Conservation (phyloP, 805 yeast species). For the Limtongia smithiae region DNA sequence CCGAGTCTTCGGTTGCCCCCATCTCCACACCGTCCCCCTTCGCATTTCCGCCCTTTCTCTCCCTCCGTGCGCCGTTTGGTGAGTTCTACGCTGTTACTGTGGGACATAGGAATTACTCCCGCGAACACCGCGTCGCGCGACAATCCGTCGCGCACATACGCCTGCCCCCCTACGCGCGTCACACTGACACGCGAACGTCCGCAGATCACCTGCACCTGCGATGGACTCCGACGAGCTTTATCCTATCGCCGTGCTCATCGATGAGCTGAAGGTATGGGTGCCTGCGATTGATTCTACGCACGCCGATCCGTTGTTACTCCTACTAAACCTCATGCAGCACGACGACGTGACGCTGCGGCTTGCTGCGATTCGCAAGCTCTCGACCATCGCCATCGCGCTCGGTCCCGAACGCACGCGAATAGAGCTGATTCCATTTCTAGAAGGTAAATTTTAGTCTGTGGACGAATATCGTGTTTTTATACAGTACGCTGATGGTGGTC, state of each 20-base stretch:
- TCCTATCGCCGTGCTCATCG: constrained; percentile 94
- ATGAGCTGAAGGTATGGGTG: constrained; percentile 66
- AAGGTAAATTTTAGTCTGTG: constrained; percentile 42
- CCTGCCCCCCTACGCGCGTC: no score
- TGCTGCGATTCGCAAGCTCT: constrained; percentile 89
- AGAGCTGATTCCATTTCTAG: constrained; percentile 86
- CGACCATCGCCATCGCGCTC: constrained; percentile 89
- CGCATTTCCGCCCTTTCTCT: no score
- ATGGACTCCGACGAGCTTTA: constrained; percentile 57
- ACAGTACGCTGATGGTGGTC: neutral
- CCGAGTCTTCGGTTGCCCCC: no score
- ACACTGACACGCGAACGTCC: no score
- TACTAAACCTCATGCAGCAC: constrained; percentile 44
- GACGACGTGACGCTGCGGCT: constrained; percentile 93
- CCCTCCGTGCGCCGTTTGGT: no score
- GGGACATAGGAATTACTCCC: no score
- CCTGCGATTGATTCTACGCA: neutral
- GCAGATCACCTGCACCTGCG: constrained; percentile 12
- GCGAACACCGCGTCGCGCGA: no score
- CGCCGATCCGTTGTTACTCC: neutral
- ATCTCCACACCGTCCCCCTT: no score
- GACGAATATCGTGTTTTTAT: no score
- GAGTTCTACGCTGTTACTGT: no score
- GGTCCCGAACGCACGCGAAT: constrained; percentile 90
- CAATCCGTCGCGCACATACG: no score